Conservation (phyloP, 192 early-diverging fungal genomes). For the Thoreauomyces humboldtii region DNA sequence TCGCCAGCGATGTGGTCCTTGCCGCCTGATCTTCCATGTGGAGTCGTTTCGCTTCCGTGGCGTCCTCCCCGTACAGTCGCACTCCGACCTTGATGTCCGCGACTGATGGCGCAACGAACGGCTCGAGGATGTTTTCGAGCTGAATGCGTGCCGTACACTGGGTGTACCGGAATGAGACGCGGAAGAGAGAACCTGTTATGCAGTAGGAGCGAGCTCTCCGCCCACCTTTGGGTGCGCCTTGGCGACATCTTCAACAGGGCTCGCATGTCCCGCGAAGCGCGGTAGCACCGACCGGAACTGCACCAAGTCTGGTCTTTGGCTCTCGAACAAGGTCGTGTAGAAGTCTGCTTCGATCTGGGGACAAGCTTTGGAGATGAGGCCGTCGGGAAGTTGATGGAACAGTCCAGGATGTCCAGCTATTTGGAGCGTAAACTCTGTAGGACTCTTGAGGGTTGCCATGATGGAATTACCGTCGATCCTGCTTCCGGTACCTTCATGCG, state of each 20-base stretch:
- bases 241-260: too few species aligned
- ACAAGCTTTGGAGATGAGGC: conserved; percentile 72
- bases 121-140: conserved; percentile 72
- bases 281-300: conserved; percentile 3
- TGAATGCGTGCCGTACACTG: conserved; percentile 21
- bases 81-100: conserved; percentile 88
- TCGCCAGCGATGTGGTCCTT: conserved; percentile 59
- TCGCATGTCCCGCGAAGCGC: conserved; percentile 16
- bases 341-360: conserved; percentile 65
- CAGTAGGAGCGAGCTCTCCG: too few species aligned
- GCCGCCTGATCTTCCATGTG: conserved; percentile 65
- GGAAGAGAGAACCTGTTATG: too few species aligned
- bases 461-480: too few species aligned
- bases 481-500: too few species aligned
- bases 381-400: conserved; percentile 56
- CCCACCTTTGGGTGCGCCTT: too few species aligned
- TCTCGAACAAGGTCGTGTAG: conserved; percentile 54
- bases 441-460: too few species aligned
- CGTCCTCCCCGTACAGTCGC: conserved; percentile 71
- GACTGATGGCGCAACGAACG: conserved; percentile 72
- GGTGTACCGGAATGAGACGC: too few species aligned
- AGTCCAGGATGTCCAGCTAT: conserved; percentile 78
- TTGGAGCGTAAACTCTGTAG: conserved; percentile 56
- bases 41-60: conserved; percentile 64
- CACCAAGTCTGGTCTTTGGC: conserved; percentile 26